Conservation (phyloP, 2,329 filamentous ascomycete genomes). For the Trichoderma endophyticum region DNA sequence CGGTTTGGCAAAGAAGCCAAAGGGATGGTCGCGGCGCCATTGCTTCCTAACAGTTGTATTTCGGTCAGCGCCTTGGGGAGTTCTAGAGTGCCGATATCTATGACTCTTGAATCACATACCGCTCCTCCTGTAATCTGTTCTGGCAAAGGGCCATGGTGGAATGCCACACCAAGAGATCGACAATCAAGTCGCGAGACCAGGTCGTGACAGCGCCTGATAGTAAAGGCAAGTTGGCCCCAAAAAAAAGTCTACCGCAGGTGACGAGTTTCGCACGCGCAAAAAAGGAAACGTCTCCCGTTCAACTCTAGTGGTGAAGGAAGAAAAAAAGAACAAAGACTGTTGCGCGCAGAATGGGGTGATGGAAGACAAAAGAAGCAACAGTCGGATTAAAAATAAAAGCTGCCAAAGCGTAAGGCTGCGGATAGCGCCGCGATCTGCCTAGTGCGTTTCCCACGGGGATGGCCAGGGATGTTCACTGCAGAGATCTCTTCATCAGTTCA, state of each 20-base stretch:
- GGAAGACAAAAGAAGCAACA: background rate
- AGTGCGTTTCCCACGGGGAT: constrained; percentile 6
- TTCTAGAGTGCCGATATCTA: background rate
- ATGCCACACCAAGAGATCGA: background rate
- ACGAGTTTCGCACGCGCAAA: background rate
- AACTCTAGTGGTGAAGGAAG: background rate
- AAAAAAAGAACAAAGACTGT: background rate
- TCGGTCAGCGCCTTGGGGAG: background rate
- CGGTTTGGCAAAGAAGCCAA: constrained; percentile 94
- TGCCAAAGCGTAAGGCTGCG: constrained; percentile 1
- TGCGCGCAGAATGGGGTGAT: background rate
- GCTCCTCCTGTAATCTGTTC: constrained; percentile 83
- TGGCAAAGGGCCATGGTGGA: constrained; percentile 76
- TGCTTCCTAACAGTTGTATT: constrained; percentile 64
- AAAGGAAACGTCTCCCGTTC: background rate
- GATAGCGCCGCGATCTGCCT: constrained; percentile 17
- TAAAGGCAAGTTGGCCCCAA: background rate
- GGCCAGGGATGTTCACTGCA: background rate
- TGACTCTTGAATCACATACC: constrained; percentile 50
- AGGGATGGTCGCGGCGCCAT: constrained; percentile 95
- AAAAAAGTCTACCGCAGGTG: background rate
- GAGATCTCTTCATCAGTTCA: background rate
- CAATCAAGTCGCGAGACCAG: background rate
- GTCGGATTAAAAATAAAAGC: constrained; percentile 1
- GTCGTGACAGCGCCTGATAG: background rate